Base-by-base conservation (phyloP, 73 alveolate species). In the Paramecium tetraurelia region DNA sequence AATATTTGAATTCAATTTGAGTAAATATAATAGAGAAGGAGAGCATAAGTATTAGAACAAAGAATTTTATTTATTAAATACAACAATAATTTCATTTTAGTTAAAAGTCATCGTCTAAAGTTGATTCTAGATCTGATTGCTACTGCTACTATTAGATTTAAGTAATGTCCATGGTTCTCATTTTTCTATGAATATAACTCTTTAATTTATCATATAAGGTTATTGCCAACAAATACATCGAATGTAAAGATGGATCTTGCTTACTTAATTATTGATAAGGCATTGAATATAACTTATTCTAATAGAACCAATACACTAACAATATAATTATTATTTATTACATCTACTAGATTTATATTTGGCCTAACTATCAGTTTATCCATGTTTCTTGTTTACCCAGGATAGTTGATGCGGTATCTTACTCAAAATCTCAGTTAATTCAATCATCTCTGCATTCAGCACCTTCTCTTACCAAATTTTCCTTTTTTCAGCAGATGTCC, bases 331-430 rank as follows among this genome's bases (percentile, higher is more conserved):
- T 48, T 10, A 76, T 46, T 46, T 41, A 48, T 48, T 80, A 80
- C 90, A 80, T 80, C 90, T 80, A n/a, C 90, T 80, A 43, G 90
- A 80, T 80, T 80, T 80, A 46, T 31, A 80, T 14, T 80, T 80
- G 14, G 46, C 75, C 24, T 80, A 59, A 44, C 63, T 33, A 80
- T 80, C 90, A 18, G 46, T 35, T 41, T 33, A 46, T 18, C 90
- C 90, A 43, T 80, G 90, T 44, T 80, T 80, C 22, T 80, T 80
- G 24, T 80, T 80, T 1, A 80, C 90, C 70, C 70, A 80, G 21
- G 90, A 80, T 48, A 80, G 46, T 24, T 80, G 24, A 80, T 80
- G 90, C 5, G 90, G 90, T 4, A 80, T 41, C 16, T 46, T 80
- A 44, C 75, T 27, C n/a, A 80, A 31, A 48, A 80, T 80, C 21